Evolutionary conservation across 75 land plant genomes (phyloP).

Genomic region (Chamaecyparis obtusa): DNA sequence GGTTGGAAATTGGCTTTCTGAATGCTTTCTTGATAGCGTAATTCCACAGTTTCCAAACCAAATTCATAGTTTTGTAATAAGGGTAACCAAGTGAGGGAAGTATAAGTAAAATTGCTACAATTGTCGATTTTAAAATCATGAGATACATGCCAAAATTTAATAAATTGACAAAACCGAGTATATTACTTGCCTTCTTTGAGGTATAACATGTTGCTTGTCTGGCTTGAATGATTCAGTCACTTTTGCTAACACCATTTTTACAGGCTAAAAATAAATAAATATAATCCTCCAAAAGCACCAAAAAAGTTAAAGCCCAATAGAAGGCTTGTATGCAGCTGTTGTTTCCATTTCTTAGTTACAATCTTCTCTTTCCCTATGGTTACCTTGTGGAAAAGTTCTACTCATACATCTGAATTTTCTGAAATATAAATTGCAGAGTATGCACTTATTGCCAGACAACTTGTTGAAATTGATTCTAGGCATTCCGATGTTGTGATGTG

Average conservation of each 20-base stretch:
- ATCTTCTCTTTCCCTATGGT: neutral
- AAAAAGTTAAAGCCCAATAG: neutral
- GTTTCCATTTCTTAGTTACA: neutral
- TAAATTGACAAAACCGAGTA: neutral
- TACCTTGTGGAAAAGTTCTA: neutral
- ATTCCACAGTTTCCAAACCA: neutral
- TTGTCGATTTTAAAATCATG: neutral
- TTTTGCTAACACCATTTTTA: neutral
- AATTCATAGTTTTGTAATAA: neutral
- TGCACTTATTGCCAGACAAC: neutral
- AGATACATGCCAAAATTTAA: neutral
- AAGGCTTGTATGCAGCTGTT: neutral
- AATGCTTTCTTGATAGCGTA: neutral
- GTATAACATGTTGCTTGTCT: neutral
- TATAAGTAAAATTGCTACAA: neutral
- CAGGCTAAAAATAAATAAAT: neutral
- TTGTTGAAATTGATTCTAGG: neutral
- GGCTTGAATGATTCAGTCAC: neutral
- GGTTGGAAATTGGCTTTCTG: neutral
- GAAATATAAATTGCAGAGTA: neutral
- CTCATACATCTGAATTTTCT: neutral
- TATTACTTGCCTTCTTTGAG: neutral
- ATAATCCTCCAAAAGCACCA: neutral
- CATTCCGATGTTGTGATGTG: neutral
- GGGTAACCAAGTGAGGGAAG: neutral